Evolutionary conservation across 257 asterid species (phyloP).

Genomic region (Asclepias syriaca): DNA sequence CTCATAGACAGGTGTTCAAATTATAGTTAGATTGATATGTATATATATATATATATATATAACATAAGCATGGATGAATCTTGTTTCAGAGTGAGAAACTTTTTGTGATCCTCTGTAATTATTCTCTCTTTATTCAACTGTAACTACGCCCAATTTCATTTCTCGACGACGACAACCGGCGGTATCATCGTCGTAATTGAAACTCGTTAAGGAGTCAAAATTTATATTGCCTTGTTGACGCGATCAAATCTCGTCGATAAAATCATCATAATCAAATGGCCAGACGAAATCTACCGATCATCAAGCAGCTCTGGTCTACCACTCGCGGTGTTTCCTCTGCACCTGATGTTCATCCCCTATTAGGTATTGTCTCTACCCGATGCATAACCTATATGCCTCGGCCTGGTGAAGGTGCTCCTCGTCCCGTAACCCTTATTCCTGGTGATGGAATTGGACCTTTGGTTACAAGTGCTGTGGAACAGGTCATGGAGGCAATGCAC

Average conservation of each 20-base stretch:
- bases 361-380: constrained; percentile 37
- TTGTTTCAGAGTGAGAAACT: no score
- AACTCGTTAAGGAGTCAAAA: background rate
- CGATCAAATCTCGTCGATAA: background rate
- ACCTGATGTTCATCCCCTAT: background rate
- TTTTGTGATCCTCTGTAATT: no score
- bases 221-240: background rate
- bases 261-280: constrained; percentile 18
- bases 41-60: no score
- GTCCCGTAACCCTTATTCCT: constrained; percentile 77
- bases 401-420: constrained; percentile 88
- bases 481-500: constrained; percentile 96
- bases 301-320: constrained; percentile 22
- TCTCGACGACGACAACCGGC: background rate
- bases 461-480: constrained; percentile 94
- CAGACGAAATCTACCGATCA: constrained; percentile 40
- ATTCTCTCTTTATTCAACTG: no score
- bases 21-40: background rate
- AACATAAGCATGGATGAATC: background rate
- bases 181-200: background rate
- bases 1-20: background rate
- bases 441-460: constrained; percentile 97
- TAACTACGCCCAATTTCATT: no score
- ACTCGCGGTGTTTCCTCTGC: background rate
- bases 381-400: constrained; percentile 97